Conservation (phyloP, 164 flowering plant genomes). For the Vitis cinerea region DNA sequence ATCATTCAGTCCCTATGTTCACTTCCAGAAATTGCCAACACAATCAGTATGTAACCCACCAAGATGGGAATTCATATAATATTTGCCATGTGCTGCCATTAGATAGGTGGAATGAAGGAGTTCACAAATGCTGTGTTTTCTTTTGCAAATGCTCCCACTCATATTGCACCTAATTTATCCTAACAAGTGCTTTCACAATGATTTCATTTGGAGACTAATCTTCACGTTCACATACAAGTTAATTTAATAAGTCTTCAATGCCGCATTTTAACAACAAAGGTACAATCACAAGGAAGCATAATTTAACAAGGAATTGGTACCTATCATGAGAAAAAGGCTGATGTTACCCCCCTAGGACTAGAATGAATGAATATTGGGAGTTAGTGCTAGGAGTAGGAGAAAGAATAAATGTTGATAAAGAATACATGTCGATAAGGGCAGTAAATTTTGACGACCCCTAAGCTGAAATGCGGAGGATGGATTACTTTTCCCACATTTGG, state of each 20-base stretch:
- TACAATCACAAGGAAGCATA: background rate
- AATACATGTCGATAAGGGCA: background rate
- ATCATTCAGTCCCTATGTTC: conserved; percentile 1
- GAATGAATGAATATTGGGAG: too few species aligned
- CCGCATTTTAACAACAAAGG: background rate
- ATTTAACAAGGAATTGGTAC: background rate
- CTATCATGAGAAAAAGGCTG: conserved; percentile 4
- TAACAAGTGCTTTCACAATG: background rate
- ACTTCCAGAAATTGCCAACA: background rate
- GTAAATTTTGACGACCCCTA: background rate
- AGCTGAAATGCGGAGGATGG: background rate
- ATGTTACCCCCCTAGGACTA: background rate
- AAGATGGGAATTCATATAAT: background rate
- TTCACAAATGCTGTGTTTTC: background rate
- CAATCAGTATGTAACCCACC: conserved; percentile 2
- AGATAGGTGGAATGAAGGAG: background rate
- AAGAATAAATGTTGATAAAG: background rate
- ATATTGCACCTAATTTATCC: background rate
- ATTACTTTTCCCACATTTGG: background rate
- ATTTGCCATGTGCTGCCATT: background rate
- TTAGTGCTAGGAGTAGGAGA: background rate
- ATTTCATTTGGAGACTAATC: background rate
- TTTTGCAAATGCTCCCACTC: background rate
- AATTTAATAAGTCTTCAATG: background rate
- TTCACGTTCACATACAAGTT: background rate